A percentile compares a stretch with the other conserved stretches of the same genome.
Evolutionary conservation across 805 yeast species (phyloP).

Genomic region (Ogataea ramenticola): DNA sequence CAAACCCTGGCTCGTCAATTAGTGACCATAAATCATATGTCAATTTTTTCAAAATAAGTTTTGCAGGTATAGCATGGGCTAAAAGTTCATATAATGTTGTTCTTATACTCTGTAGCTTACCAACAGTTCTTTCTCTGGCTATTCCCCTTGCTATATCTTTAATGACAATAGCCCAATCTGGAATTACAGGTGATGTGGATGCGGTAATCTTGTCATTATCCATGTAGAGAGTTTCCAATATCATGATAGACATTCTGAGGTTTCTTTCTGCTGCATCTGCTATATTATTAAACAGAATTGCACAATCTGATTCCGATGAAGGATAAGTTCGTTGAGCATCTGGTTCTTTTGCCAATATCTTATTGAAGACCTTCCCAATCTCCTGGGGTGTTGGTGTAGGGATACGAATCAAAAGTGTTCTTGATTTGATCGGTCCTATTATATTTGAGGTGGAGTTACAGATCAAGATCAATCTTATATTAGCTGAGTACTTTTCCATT

Average conservation of each 20-base stretch:
- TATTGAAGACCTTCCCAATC: conserved; percentile 43
- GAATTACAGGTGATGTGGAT: conserved; percentile 47
- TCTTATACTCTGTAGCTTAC: conserved; percentile 53
- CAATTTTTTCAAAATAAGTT: conserved; percentile 62
- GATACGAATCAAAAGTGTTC: conserved; percentile 82
- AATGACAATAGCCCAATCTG: conserved; percentile 91
- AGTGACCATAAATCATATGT: conserved; percentile 26
- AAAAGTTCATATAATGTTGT: conserved; percentile 72
- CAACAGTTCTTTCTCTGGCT: conserved; percentile 55
- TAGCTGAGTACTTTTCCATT: conserved; percentile 90
- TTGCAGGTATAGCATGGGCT: conserved; percentile 91
- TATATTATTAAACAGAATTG: conserved; percentile 38
- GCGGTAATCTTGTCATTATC: conserved; percentile 47
- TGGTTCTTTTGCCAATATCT: conserved; percentile 53
- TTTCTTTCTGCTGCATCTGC: conserved; percentile 59
- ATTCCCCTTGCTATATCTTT: conserved; percentile 55
- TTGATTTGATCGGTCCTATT: conserved; percentile 88
- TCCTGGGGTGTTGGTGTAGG: conserved; percentile 71
- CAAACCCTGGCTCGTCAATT: conserved; percentile 10
- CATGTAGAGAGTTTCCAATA: conserved; percentile 77
- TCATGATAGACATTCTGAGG: conserved; percentile 66
- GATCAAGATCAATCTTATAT: conserved; percentile 74
- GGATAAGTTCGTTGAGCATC: conserved; percentile 24
- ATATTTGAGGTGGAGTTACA: conserved; percentile 89
- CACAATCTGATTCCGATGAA: conserved; percentile 27